A percentile compares a stretch with the other conserved stretches of the same genome.
Evolutionary conservation across 768 basidiomycete species (phyloP).

Genomic region (Pleurotus giganteus): DNA sequence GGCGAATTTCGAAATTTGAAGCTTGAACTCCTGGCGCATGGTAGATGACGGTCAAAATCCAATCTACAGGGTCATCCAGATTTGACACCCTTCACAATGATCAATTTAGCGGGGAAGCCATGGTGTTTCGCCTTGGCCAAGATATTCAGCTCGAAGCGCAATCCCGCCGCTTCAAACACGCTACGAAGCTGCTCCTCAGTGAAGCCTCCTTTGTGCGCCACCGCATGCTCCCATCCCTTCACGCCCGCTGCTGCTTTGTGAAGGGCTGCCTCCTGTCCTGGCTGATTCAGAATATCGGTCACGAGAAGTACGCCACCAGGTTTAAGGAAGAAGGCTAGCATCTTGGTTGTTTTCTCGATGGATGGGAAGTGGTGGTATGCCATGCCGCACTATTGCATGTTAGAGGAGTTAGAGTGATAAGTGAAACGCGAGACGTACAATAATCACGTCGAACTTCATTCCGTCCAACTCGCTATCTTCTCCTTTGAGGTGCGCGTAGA

Average conservation of each 20-base stretch:
- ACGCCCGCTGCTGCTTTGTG: constrained; percentile 22
- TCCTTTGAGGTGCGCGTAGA: constrained; percentile 50
- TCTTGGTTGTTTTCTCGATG: constrained; percentile 36
- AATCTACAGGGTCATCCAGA: too few relatives aligned
- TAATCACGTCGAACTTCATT: constrained; percentile 64
- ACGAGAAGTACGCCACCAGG: constrained; percentile 61
- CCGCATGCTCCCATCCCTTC: constrained; percentile 35
- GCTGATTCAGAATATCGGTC: constrained; percentile 38
- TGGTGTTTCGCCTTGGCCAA: neutral
- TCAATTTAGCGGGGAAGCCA: neutral
- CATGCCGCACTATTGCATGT: constrained; percentile 44
- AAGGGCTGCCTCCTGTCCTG: neutral
- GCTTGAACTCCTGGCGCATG: too few relatives aligned
- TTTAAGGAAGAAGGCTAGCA: constrained; percentile 56
- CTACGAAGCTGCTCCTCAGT: constrained; percentile 42
- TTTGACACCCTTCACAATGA: neutral
- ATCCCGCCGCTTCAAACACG: constrained; percentile 52
- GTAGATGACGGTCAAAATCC: too few relatives aligned
- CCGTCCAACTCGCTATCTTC: constrained; percentile 47
- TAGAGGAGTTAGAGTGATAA: constrained; percentile 4
- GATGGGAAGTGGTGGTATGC: constrained; percentile 51
- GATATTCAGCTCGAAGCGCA: constrained; percentile 21
- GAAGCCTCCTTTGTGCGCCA: constrained; percentile 57
- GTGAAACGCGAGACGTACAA: constrained; percentile 42
- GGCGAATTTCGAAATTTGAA: too few relatives aligned